Percentiles rank a stretch among this genome's conserved stretches.
phyloP scores from a whole-genome alignment of 371 early-diverging fungal genomes.

The Actinomortierella wolfii region DNA sequence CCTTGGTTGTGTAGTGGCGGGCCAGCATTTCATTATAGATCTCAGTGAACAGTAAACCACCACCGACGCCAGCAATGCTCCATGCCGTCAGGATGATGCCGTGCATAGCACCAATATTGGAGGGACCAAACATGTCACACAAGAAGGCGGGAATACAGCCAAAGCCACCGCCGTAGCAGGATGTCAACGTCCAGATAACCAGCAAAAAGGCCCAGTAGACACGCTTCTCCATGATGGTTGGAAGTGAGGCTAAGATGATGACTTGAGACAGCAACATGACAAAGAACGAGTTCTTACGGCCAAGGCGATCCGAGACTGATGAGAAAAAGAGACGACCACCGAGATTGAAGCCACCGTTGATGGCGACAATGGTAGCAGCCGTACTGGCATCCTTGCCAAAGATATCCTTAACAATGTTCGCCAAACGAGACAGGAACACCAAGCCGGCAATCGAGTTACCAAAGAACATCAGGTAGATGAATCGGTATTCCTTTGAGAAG shows the following conservation, averaged over 20 bases:
- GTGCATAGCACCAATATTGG: slow-evolving; percentile 67
- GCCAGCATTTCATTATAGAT: slow-evolving; percentile 49
- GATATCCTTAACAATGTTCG: slow-evolving; percentile 55
- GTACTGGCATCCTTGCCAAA: slow-evolving; percentile 48
- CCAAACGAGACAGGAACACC: slow-evolving; percentile 64
- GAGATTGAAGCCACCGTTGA: slow-evolving; percentile 69
- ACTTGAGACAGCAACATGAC: slow-evolving; percentile 56
- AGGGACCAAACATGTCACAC: slow-evolving; percentile 70
- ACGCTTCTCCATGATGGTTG: slow-evolving; percentile 49
- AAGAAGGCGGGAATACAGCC: slow-evolving; percentile 74
- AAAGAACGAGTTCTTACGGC: slow-evolving; percentile 63
- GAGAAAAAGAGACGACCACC: slow-evolving; percentile 61
- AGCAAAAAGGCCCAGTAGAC: slow-evolving; percentile 55
- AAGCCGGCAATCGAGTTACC: slow-evolving; percentile 60
- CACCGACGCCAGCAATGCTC: slow-evolving; percentile 66
- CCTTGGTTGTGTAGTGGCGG: slow-evolving; percentile 18
- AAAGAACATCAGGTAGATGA: slow-evolving; percentile 65
- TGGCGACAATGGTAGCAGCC: slow-evolving; percentile 59
- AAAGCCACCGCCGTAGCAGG: slow-evolving; percentile 68
- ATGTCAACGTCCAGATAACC: slow-evolving; percentile 52
- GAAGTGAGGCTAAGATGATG: slow-evolving; percentile 52
- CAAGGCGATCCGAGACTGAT: slow-evolving; percentile 56
- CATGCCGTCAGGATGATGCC: slow-evolving; percentile 65
- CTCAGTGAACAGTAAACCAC: slow-evolving; percentile 67
- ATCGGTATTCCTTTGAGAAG: slow-evolving; percentile 53